These are phyloP conservation scores for Amauroascus verrucosus DNA, from an alignment of 2,329 filamentous ascomycete species.

Conservation along the genomic window DNA sequence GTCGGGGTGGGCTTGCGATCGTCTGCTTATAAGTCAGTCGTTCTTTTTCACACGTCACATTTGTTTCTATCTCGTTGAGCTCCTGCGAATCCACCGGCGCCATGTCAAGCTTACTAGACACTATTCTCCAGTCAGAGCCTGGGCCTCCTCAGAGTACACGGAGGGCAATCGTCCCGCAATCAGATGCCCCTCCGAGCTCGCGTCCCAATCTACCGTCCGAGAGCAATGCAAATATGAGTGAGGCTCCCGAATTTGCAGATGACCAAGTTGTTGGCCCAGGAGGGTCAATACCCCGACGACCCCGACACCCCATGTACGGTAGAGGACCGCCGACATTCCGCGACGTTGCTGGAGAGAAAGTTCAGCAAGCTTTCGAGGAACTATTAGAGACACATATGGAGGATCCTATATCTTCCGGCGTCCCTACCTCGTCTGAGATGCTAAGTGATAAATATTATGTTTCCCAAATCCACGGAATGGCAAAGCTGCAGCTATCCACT, in stretches of 20 bases:
- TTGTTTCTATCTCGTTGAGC: background rate
- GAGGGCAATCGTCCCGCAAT: conserved; percentile 7
- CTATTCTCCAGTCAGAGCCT: conserved; percentile 12
- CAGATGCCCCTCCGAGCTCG: conserved; percentile 39
- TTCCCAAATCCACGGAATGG: conserved; percentile 54
- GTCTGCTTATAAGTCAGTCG: background rate
- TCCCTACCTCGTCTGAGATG: conserved; percentile 45
- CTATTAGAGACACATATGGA: conserved; percentile 53
- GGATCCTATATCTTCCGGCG: conserved; percentile 46
- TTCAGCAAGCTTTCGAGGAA: conserved; percentile 53
- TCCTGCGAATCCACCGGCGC: background rate
- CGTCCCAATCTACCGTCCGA: conserved; percentile 44
- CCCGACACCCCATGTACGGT: conserved; percentile 40
- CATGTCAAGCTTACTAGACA: conserved; percentile 15
- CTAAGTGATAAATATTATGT: conserved; percentile 56
- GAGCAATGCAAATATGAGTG: conserved; percentile 44
- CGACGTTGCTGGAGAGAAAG: conserved; percentile 51
- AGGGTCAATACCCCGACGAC: conserved; percentile 40
- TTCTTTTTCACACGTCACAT: background rate
- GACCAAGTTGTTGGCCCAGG: conserved; percentile 50
- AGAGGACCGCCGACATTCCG: conserved; percentile 49
- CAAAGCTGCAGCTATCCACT: conserved; percentile 52
- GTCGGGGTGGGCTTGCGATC: background rate
- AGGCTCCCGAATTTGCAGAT: conserved; percentile 50
- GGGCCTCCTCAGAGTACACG: background rate